phyloP scores from a whole-genome alignment of 2,329 filamentous ascomycete genomes.

The Claviceps capensis region DNA sequence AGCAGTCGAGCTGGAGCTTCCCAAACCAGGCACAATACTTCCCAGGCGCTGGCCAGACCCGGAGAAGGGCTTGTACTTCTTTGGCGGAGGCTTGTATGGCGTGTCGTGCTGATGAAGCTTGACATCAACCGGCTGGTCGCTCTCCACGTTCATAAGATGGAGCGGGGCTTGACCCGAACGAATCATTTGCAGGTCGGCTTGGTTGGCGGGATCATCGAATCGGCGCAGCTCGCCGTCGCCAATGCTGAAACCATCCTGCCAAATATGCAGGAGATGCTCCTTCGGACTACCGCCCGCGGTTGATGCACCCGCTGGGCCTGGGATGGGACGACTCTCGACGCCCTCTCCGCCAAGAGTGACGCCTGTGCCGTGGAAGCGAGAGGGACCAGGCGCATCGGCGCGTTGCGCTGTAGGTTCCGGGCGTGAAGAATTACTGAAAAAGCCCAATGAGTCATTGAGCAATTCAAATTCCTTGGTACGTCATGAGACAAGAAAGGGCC shows the following conservation, averaged over 20 bases:
- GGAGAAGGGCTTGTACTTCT: conserved; percentile 61
- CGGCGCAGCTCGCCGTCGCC: conserved; percentile 67
- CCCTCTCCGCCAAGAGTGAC: conserved; percentile 71
- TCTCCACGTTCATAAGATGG: conserved; percentile 62
- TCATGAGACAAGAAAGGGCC: background rate
- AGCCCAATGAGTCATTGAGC: conserved; percentile 2
- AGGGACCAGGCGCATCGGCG: conserved; percentile 30
- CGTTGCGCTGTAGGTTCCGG: conserved; percentile 36
- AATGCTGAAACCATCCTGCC: conserved; percentile 75
- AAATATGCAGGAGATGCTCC: conserved; percentile 61
- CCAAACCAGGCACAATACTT: conserved; percentile 56
- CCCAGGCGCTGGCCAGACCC: conserved; percentile 62
- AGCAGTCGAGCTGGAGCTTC: conserved; percentile 14
- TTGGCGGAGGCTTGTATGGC: conserved; percentile 54
- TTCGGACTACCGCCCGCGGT: conserved; percentile 32
- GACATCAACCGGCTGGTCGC: conserved; percentile 65
- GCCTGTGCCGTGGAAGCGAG: conserved; percentile 55
- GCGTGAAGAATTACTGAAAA: conserved; percentile 43
- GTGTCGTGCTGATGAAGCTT: conserved; percentile 66
- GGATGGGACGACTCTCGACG: conserved; percentile 52
- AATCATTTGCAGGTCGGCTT: conserved; percentile 60
- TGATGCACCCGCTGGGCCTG: conserved; percentile 36
- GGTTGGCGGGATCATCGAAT: conserved; percentile 67
- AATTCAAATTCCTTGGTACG: too few species aligned
- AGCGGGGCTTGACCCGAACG: conserved; percentile 62